Base-by-base conservation (phyloP, 305 asterid species). In the Striga hermonthica region DNA sequence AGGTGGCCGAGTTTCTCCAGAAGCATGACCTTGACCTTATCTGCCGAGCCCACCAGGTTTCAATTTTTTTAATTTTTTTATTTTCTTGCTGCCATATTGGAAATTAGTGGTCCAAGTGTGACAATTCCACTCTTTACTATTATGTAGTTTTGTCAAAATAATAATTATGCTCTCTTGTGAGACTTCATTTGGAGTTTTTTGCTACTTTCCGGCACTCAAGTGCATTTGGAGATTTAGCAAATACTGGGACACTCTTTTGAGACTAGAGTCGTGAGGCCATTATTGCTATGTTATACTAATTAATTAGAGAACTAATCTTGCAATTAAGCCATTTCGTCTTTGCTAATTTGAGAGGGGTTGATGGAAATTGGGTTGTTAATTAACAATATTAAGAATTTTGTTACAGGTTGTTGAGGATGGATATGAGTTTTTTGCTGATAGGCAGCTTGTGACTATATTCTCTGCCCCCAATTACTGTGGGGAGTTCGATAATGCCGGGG, bases 381-480 rank as follows among this genome's bases (percentile, higher is more conserved):
- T 68, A 16, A 11, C 60, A 5, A 69, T 15, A 68, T 60, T 37
- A 0, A 9, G 28, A 22, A 8, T 22, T 34, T 47, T 57, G 2
- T 40, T 57, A 48, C 81, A 89, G 96, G 95, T 86, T 7, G 87
- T 89, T 57, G 96, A 89, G 78, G 92, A 89, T 78, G 96, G 96
- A 28, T 89, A 89, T 8, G 96, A 89, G 72, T 86, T 89, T 74
- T 89, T 89, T 68, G 96, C 96, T 34, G 84, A 84, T 69, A 79
- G 95, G 74, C 95, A 86, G 57, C 86, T 89, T 9, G 95, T 89
- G 11, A 88, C 96, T 0, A 84, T 88, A 76, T 88, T 88, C 73
- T 88, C 96, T 9, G 95, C 96, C 65, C 96, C 94, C 54, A 88
- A 88, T 76, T 88, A 88, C 77, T 88, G 96, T 74, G 94, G 96